Percentiles rank a stretch among this genome's conserved stretches.
phyloP scores from a whole-genome alignment of 495 filamentous ascomycete genomes.

The Terfezia claveryi region DNA sequence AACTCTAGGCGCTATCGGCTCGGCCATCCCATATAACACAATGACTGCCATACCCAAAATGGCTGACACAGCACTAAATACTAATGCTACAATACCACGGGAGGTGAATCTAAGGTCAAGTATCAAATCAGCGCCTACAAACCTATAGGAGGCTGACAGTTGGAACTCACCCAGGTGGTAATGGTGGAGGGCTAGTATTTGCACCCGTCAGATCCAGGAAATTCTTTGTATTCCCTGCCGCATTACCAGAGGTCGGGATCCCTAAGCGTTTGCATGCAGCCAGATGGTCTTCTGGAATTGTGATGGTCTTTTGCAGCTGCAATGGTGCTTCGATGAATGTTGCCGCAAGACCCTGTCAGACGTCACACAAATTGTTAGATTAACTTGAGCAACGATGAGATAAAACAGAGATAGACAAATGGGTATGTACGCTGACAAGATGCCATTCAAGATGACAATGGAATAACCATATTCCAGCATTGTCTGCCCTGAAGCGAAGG shows the following conservation, averaged over 20 bases:
- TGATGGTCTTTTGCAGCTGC: conserved; percentile 34
- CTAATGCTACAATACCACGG: conserved; percentile 47
- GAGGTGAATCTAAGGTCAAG: conserved; percentile 31
- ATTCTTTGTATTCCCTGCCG: conserved; percentile 45
- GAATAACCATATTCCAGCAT: conserved; percentile 53
- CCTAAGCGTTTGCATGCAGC: conserved; percentile 33
- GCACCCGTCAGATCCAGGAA: conserved; percentile 42
- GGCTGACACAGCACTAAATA: conserved; percentile 47
- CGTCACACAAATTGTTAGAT: conserved; percentile 35
- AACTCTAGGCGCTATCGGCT: background rate
- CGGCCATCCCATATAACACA: conserved; percentile 39
- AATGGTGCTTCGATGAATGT: conserved; percentile 39
- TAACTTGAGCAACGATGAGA: background rate
- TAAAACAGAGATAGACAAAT: background rate
- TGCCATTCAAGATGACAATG: conserved; percentile 30
- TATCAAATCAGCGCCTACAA: no score
- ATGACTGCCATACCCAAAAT: conserved; percentile 51
- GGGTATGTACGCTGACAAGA: background rate
- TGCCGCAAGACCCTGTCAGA: conserved; percentile 34
- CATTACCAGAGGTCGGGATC: conserved; percentile 41
- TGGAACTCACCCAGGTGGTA: conserved; percentile 37
- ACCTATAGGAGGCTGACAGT: no score
- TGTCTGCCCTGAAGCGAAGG: conserved; percentile 44
- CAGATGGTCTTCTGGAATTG: conserved; percentile 40
- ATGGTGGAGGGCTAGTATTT: conserved; percentile 29